Evolutionary conservation across 1,284 basidiomycete genomes (phyloP), one percentile per base, ranked within the genome.

Genomic region (Salmacisia buchloeana): DNA sequence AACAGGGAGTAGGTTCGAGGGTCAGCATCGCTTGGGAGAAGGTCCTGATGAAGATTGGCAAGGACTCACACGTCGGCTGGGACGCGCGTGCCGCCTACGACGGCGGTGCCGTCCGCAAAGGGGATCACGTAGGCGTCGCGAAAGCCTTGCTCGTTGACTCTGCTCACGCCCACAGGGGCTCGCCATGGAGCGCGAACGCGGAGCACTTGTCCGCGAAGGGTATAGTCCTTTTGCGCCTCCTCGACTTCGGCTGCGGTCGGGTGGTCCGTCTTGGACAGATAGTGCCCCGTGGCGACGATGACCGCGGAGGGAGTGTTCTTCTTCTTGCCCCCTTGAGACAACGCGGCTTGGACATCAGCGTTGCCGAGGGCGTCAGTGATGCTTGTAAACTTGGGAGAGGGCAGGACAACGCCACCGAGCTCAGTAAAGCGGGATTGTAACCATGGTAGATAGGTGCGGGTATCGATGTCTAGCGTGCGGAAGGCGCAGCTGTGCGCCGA

Each of bases 1-100:
- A 7, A 1, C 7, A 18, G 41, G 18, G 23, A n/a, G 15, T 13
- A 43, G 15, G 39, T n/a, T 5, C 39, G 23, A 18, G 4, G 18
- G 23, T 3, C 15, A 43, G 4, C 5, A 4, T 5, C 5, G 15
- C 18, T n/a, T 15, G 39, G 3, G 23, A 21, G 39, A 15, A 15
- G 3, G 15, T 3, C 4, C 18, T 21, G 39, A 43, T 43, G 39
- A 43, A 6, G 3, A 43, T 18, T 38, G 9, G 36, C 10, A 38
- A 38, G 10, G 25, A 58, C 56, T 2, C 35, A 58, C 39, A 33
- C 67, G 49, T 75, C 69, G 34, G 67, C 61, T n/a, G 65, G 45
- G 9, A 73, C 61, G 5, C 75, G 58, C 9, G 75, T 76, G 1
- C 75, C 75, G 38, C 75, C 75, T 21, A 72, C 69, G 38, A 76